Base-by-base conservation (phyloP, 805 yeast species). In the Ogataea pini region DNA sequence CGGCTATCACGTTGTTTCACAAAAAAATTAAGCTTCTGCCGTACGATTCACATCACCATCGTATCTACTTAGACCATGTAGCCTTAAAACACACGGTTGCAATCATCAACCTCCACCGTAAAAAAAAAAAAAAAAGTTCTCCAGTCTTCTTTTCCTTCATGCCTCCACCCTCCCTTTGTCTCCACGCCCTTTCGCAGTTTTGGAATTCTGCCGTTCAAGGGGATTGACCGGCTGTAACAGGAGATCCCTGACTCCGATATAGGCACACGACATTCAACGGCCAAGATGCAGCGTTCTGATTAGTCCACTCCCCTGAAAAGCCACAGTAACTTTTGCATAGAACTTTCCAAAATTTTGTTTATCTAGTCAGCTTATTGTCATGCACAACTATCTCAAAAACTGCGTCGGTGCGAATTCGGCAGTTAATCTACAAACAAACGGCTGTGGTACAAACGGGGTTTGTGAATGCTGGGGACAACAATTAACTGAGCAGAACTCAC, bases 151-250 rank as follows among this genome's bases (percentile, higher is more conserved):
- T 36, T 36, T n/a, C 38, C 24, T 10, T 10, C 14, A 36, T 18
- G 12, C 14, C 25, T 36, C 29, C 40, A 36, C 40, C 40, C 13
- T 4, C 29, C 4, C 29, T 22, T 22, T 16, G 22, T 19, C 33
- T 25, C 33, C 33, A 17, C 42, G 42, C 42, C 42, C 16, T 25
- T 38, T 38, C 42, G 42, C 42, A 38, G 42, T 38, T 38, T 25
- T 38, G 42, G 29, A 14, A n/a, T 17, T 38, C 33, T 5, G n/a
- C n/a, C n/a, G 17, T 24, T 8, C 9, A 7, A 7, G 14, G n/a
- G 16, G 18, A 8, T 6, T 8, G 25, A 4, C 19, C 42, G 42
- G 42, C 32, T 38, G 42, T 25, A 38, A 27, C 42, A n/a, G 42
- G 3, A n/a, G 22, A 38, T 38, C 42, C 42, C 42, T 28, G n/a